Evolutionary conservation across 257 asterid genomes (phyloP), one percentile per base, ranked within the genome.

Genomic region (Misopates orontium): DNA sequence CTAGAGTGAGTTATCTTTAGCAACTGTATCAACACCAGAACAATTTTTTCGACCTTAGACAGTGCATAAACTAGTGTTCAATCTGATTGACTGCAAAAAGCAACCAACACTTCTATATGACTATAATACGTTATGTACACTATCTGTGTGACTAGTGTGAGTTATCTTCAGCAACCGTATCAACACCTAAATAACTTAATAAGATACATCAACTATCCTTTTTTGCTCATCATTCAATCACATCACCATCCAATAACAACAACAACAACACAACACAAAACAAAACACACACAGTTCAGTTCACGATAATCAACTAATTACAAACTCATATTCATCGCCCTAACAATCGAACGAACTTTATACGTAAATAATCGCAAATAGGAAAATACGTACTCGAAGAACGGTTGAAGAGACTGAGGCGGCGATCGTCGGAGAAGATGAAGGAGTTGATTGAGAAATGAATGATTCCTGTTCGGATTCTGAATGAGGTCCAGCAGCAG

Each of bases 331-430:
- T 19, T 44, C 66, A 63, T 22, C 21, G 65, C 36, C 32, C 16
- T 47, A 42, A 45, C 68, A 55, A 70, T 31, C 66, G 49, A 39
- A 25, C 65, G n/a, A 12, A 10, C 52, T 67, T 58, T 14, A 31
- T 22, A 20, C 39, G 36, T 5, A 53, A 58, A 42, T 24, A 51
- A 64, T 19, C 31, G 56, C 54, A 60, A 48, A 52, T 0, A 28
- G n/a, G n/a, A 28, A 53, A 65, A 52, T 8, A 31, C 77, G 10
- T 86, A 94, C 99, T 94, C 99, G 52, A 86, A 75, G 56, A 90
- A 77, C 16, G 89, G 86, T 68, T 81, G 95, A 23, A 94, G 89
- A 36, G 84, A 70, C 28, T 24, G 62, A 14, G 90, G 56, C 52
- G 90, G 51, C 28, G 89, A 80, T 21, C 74, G 79, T 57, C 70